A percentile compares a stretch with the other conserved stretches of the same genome.
phyloP scores from a whole-genome alignment of 768 basidiomycete genomes.

The Leccinum arenicola region DNA sequence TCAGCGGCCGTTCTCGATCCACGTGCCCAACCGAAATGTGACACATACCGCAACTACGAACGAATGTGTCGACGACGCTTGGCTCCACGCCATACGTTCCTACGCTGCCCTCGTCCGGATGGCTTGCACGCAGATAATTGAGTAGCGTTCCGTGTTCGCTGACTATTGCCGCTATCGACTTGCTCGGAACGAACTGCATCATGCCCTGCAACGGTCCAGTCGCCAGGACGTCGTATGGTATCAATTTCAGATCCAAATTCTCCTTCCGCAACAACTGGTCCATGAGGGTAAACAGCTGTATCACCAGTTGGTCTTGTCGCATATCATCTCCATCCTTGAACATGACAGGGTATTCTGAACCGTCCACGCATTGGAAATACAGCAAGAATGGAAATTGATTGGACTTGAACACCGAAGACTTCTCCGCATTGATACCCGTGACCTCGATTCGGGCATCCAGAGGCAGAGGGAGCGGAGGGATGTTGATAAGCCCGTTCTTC shows the following conservation, averaged over 20 bases:
- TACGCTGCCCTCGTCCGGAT: constrained; percentile 93
- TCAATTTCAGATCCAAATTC: constrained; percentile 89
- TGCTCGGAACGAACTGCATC: constrained; percentile 94
- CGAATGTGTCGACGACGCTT: constrained; percentile 91
- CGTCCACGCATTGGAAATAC: constrained; percentile 83
- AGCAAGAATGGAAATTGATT: constrained; percentile 90
- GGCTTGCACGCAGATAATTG: constrained; percentile 80
- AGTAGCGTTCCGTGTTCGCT: constrained; percentile 87
- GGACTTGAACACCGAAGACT: constrained; percentile 96
- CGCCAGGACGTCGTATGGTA: constrained; percentile 89
- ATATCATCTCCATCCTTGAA: constrained; percentile 99
- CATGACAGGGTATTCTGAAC: constrained; percentile 88
- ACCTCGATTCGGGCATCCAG: constrained; percentile 85
- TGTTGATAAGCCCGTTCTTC: constrained; percentile 78
- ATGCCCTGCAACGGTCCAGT: constrained; percentile 92
- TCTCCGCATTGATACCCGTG: constrained; percentile 85
- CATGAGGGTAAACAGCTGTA: constrained; percentile 99
- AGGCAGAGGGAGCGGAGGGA: constrained; percentile 83
- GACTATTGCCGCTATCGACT: constrained; percentile 92
- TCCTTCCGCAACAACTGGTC: constrained; percentile 90
- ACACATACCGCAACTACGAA: constrained; percentile 85
- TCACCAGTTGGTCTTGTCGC: constrained; percentile 96
- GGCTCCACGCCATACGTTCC: constrained; percentile 96
- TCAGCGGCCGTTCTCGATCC: constrained; percentile 9
- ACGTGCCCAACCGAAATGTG: constrained; percentile 24